Conservation (phyloP, 164 flowering plant genomes). For the Saururus chinensis region DNA sequence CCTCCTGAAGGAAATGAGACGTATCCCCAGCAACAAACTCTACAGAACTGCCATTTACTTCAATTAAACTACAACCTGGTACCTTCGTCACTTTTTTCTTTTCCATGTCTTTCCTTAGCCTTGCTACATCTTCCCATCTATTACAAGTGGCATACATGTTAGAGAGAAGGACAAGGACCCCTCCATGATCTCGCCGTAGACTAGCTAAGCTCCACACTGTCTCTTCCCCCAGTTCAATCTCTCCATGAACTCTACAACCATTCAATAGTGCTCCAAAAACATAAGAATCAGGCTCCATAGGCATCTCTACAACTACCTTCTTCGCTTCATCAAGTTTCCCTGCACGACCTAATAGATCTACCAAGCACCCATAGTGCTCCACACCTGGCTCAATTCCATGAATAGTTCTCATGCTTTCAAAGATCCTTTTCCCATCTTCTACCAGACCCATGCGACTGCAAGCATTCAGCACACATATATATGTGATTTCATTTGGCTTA, state of each 20-base stretch:
- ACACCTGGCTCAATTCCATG: slow-evolving; percentile 38
- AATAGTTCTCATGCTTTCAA: slow-evolving; percentile 28
- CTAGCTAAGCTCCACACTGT: slow-evolving; percentile 18
- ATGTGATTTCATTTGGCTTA: slow-evolving; percentile 42
- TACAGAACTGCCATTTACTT: slow-evolving; percentile 26
- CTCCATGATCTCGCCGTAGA: slow-evolving; percentile 31
- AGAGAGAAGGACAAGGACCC: slow-evolving; percentile 40
- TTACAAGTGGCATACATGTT: slow-evolving; percentile 41
- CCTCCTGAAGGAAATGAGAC: slow-evolving; percentile 19
- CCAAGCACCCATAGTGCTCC: slow-evolving; percentile 54
- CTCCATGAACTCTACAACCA: slow-evolving; percentile 40
- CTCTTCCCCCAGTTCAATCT: slow-evolving; percentile 31
- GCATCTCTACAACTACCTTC: slow-evolving; percentile 36
- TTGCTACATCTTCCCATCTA: slow-evolving; percentile 42
- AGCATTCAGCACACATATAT: slow-evolving; percentile 41
- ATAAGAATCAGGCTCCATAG: slow-evolving; percentile 35
- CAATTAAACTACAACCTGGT: slow-evolving; percentile 47
- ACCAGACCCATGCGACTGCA: slow-evolving; percentile 44
- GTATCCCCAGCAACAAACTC: slow-evolving; percentile 35
- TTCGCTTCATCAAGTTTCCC: slow-evolving; percentile 23
- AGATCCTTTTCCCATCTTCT: slow-evolving; percentile 38
- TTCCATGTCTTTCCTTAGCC: slow-evolving; percentile 41
- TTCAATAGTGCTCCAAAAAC: slow-evolving; percentile 48
- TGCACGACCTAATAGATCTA: slow-evolving; percentile 37
- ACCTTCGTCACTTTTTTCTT: slow-evolving; percentile 33